Evolutionary conservation across 345 rosid genomes (phyloP), one percentile per base, ranked within the genome.

Genomic region (Linum lewisii): DNA sequence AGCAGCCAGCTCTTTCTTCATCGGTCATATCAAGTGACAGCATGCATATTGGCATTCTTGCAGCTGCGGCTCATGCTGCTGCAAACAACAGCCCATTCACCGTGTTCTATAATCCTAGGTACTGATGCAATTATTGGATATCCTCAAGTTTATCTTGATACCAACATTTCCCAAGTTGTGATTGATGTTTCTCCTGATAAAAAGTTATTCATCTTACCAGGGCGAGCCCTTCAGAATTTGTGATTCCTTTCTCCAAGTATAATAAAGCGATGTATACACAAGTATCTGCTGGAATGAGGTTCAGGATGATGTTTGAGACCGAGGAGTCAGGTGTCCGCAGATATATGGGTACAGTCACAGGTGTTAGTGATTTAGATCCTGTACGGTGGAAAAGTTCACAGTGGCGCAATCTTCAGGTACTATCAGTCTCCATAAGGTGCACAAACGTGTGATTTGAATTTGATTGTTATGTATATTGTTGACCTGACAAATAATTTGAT

Each of bases 21-120:
- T 93, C 97, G 34, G 94, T 93, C 60, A 81, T 93, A 75, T 87
- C 97, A 44, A 93, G 99, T 56, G 99, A 93, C 58, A 93, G 99
- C 75, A 93, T 93, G 99, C 99, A 93, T 62, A 93, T 93, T 13
- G 99, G 99, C 58, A 82, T 93, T 68, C 99, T 93, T 67, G 99
- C 97, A 57, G 99, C 97, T 58, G 99, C 97, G 25, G 97, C 99
- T 76, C 99, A 93, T 77, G 99, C 99, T 11, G 95, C 92, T 36
- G 90, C 96, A 24, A 93, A 93, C 62, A 81, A 76, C 68, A 93
- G 97, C 60, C 97, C 96, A 4, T 93, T 93, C 65, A 87, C 86
- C 51, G 77, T 93, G 62, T 93, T 93, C 63, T 93, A 82, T 72
- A 93, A 93, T 77, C 99, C 99, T 15, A 89, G 98, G 98, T 92